Base-by-base conservation (phyloP, 208 protist species). In the Leishmania turanica region DNA sequence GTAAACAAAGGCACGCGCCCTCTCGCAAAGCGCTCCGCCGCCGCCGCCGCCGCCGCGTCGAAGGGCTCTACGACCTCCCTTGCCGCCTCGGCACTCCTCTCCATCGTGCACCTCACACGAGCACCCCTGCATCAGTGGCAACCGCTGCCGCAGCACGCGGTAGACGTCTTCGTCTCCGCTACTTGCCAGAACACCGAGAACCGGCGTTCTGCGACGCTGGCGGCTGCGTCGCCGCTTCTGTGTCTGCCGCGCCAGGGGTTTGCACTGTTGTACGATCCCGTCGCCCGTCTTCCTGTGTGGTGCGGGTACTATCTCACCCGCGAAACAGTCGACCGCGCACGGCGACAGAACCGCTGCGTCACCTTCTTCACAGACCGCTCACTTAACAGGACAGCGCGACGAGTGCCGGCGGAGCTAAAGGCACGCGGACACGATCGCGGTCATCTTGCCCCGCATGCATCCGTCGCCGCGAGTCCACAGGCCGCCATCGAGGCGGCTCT, bases 381-480 rank as follows among this genome's bases (percentile, higher is more conserved):
- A n/a, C 69, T 94, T 11, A 78, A 78, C 31, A 84, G 69, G 64
- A 31, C 75, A 17, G n/a, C 51, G 49, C 88, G 83, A 1, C 70
- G 81, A 27, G 69, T 77, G 1, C 78, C 82, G 19, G 42, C 40
- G 0, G 82, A 91, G 75, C 31, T 91, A 75, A 70, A 75, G 69
- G 54, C 40, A 27, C 47, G 79, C 1, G 76, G 80, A 37, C 88
- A 85, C 84, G 90, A 95, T 58, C 87, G 89, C 34, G 89, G 92
- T 7, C 92, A 95, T 75, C 85, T 95, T n/a, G 92, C 92, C 27
- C 92, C 89, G 53, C 86, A 92, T 79, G 92, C 90, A 8, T 89
- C 90, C 4, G 90, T 93, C 11, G 88, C 88, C 24, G 62, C 74
- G 8, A 87, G 79, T 4, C 24, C 64, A 21, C 83, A 87, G 75